Evolutionary conservation across 2,329 filamentous ascomycete genomes (phyloP), one percentile per base, ranked within the genome.

Genomic region (Penicillium freii): DNA sequence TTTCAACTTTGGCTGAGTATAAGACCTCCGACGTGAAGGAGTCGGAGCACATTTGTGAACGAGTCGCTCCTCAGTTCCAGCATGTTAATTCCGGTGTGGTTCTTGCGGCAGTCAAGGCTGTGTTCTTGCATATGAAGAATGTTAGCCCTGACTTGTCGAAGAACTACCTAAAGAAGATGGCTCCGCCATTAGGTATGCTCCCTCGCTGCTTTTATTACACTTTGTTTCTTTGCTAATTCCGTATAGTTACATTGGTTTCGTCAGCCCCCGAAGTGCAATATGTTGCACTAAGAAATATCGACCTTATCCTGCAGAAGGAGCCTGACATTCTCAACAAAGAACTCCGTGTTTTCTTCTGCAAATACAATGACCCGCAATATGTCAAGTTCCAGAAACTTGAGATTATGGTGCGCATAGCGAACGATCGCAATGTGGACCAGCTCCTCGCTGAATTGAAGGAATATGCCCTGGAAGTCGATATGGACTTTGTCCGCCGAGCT

Each of bases 371-470:
- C 67, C 93, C 94, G 1, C 92, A 92, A 23, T 99, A 99, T 73
- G 87, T 99, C 69, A 99, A 99, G 76, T 86, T 99, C 59, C 90
- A 96, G 72, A 99, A 99, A 73, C 84, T 99, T 49, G 94, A 99
- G 73, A 97, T 97, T 62, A 97, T 99, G 94, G 93, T 99, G 47
- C 88, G 94, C 75, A 97, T 99, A 86, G 91, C 93, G 60, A 97
- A 97, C 77, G 92, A 97, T 66, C 89, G 88, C 72, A 99, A 97
- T 71, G 93, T 93, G 59, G 94, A 99, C 71, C 94, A 97, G 72
- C 82, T 99, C 27, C 81, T 99, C 17, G 90, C 92, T 11, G 94
- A 99, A 74, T 75, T 99, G 71, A 97, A 96, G 76, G 94, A 99
- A 75, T 99, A 99, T 69, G 94, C 94, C 8, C 81, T 97, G 66